Base-by-base conservation (phyloP, 495 filamentous ascomycete species). In the Penicillium odoratum region DNA sequence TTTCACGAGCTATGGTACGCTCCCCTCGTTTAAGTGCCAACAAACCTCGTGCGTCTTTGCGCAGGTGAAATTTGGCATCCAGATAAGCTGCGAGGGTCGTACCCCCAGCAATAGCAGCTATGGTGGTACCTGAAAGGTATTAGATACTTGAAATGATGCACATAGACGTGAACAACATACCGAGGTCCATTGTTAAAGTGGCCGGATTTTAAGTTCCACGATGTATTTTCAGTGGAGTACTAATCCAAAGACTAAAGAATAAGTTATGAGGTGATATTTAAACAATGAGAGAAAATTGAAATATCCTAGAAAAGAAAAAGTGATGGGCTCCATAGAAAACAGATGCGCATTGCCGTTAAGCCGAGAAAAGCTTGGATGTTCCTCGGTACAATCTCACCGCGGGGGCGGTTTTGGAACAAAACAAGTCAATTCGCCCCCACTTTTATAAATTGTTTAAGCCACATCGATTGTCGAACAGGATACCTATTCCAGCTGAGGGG, bases 51-150 rank as follows among this genome's bases (percentile, higher is more conserved):
- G 87, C 44, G 69, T 92, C 88, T 63, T 90, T 85, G 31, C 63
- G 56, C 48, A 92, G 55, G 64, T 86, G 81, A 53, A 81, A 85
- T 75, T 88, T 90, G 51, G 85, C 89, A 59, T 92, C 83, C 47
- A 90, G 73, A 65, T 93, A 93, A 15, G 78, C 76, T 30, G 80
- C 78, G 16, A 73, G 70, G 8, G 82, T 81, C 3, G 72, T 63
- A 6, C 70, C 71, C 25, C 69, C 74, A 9, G 84, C 77, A 36
- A 81, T 46, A 3, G 62, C 64, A 34, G 67, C 67, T 45, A 62
- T 65, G 16, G 62, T 57, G 26, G 67, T 63, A 21, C 59, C 67
- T 69, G 18, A 18, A 5, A 48, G 9, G 13, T 48, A 28, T 48
- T 15, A 48, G 28, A 4, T 51, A 13, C 8, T 36, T 9, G 33